Conservation (phyloP, 2,329 filamentous ascomycete species). For the Neophaeococcomyces aloes region DNA sequence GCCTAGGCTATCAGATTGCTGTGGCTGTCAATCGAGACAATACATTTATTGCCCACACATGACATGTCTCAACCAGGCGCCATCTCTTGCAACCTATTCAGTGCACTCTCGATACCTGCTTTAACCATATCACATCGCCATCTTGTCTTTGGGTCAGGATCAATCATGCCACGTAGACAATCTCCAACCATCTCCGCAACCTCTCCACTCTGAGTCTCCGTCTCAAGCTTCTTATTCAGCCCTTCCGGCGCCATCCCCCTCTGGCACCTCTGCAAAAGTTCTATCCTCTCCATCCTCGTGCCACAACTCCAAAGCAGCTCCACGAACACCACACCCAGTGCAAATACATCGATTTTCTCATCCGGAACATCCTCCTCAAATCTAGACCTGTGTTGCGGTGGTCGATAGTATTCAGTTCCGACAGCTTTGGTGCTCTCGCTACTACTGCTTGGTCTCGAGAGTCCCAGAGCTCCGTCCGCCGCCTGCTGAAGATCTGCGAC, state of each 20-base stretch:
- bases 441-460: neutral
- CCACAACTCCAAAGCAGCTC: conserved; percentile 49
- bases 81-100: neutral
- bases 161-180: conserved; percentile 35
- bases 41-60: too few relatives aligned
- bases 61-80: too few relatives aligned
- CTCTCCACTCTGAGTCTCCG: conserved; percentile 22
- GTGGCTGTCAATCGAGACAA: too few relatives aligned
- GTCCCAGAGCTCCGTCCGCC: neutral
- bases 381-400: conserved; percentile 26
- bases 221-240: conserved; percentile 30
- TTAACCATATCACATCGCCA: conserved; percentile 31
- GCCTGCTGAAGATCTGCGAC: conserved; percentile 40
- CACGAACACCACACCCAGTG: conserved; percentile 36
- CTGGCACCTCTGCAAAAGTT: conserved; percentile 32
- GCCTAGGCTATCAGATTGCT: too few relatives aligned
- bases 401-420: conserved; percentile 54
- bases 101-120: conserved; percentile 23
- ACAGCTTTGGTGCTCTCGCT: conserved; percentile 34
- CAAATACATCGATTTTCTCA: conserved; percentile 40
- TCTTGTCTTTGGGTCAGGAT: conserved; percentile 26
- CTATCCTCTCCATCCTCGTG: conserved; percentile 39
- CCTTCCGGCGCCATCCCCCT: conserved; percentile 27
- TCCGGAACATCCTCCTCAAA: conserved; percentile 23
- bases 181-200: conserved; percentile 25